Evolutionary conservation across 768 basidiomycete species (phyloP), one percentile per base, ranked within the genome.

Genomic region (Suillus clintonianus): DNA sequence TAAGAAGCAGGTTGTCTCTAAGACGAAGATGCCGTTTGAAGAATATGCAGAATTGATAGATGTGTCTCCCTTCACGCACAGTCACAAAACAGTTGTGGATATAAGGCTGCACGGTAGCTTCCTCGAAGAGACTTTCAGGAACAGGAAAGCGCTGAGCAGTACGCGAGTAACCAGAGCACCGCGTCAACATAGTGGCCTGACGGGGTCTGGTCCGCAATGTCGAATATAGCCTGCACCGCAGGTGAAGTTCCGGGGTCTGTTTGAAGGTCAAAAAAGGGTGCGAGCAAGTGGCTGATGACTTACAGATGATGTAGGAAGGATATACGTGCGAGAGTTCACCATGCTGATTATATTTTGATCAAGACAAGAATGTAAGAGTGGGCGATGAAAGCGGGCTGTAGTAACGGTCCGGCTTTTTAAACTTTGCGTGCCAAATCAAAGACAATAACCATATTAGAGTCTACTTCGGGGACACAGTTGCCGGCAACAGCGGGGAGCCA

Each of bases 21-120:
- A 67, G 66, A 27, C 22, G 5, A 27, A 37, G 43, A 34, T 67
- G 64, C 1, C 11, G 14, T 9, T 67, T 67, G 61, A 67, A 67
- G 48, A 65, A 67, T 0, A 67, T 22, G 37, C 24, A 7, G 19
- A 65, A 67, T 5, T 3, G 14, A 50, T 67, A 7, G 5, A n/a
- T 14, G 5, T 62, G 48, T 24, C 24, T 34, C 4, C 61, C 66
- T 10, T 67, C 51, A 9, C 6, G 4, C 1, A 67, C 5, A 3
- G 11, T 45, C 3, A 67, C 58, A 0, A 62, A 22, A 22, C 66
- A 65, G 36, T 67, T 58, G 24, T 67, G 64, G 10, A 66, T 17
- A 13, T 66, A 64, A 14, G 60, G 62, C 15, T 65, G 65, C 9
- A 60, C 4, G 1, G 10, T 6, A 2, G 62, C 53, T 15, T 65